Evolutionary conservation across 163 green algal species (phyloP).

Genomic region (Chloromonas sp.): DNA sequence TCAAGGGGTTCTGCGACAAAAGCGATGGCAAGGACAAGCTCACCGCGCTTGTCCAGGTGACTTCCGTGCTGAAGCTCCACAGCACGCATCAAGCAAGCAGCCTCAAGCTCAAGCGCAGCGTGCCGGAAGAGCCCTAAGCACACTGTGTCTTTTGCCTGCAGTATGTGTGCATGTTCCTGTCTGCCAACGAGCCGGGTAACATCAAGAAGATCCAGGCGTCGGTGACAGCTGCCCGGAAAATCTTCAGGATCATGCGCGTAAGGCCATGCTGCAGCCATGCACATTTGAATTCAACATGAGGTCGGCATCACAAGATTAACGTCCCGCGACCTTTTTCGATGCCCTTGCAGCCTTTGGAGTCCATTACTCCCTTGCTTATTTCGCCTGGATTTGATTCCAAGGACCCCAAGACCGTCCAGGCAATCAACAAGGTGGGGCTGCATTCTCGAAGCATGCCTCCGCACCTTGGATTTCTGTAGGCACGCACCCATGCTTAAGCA

Average conservation of each 20-base stretch:
- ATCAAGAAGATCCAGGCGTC: conserved; percentile 71
- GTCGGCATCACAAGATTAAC: no score
- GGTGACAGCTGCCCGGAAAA: conserved; percentile 81
- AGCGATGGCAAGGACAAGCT: conserved; percentile 90
- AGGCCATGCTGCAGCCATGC: conserved; percentile 1
- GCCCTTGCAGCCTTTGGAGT: conserved; percentile 70
- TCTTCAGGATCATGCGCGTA: conserved; percentile 82
- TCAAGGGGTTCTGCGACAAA: conserved; percentile 81
- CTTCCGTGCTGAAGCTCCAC: background rate
- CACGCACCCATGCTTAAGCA: no score
- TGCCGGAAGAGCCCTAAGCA: background rate
- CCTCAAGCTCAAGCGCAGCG: no score
- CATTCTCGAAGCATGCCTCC: background rate
- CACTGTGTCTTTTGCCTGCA: conserved; percentile 26
- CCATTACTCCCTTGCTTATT: conserved; percentile 64
- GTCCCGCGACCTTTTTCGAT: background rate
- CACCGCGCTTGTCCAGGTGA: conserved; percentile 78
- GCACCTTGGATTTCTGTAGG: no score
- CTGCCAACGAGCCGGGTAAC: conserved; percentile 78
- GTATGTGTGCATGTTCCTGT: conserved; percentile 87
- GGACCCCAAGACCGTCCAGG: conserved; percentile 59
- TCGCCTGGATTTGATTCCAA: conserved; percentile 58
- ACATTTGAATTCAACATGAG: no score
- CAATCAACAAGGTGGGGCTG: conserved; percentile 62
- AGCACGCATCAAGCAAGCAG: background rate